Evolutionary conservation across 768 basidiomycete species (phyloP).

Genomic region (Cystobasidium tubakii): DNA sequence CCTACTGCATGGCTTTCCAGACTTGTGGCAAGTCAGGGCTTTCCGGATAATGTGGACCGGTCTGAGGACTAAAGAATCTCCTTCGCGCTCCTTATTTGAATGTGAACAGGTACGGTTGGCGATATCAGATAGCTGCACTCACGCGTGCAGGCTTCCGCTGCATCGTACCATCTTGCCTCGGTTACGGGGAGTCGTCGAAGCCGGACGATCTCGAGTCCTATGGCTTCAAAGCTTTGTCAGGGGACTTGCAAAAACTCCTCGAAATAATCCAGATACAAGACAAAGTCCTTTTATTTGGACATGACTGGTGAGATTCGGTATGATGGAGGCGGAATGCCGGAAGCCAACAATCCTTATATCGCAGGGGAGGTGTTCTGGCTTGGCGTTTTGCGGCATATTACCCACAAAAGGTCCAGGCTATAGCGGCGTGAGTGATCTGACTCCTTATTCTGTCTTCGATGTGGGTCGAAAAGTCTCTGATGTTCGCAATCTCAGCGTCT

Average conservation of each 20-base stretch:
- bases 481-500: neutral
- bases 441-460: too few species aligned
- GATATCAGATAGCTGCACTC: slow-evolving; percentile 26
- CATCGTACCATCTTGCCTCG: slow-evolving; percentile 23
- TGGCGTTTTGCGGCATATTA: slow-evolving; percentile 31
- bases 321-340: neutral
- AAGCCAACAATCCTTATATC: neutral
- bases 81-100: too few species aligned
- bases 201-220: slow-evolving; percentile 17
- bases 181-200: slow-evolving; percentile 12
- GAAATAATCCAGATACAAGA: neutral
- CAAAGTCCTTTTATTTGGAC: slow-evolving; percentile 22
- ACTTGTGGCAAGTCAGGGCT: slow-evolving; percentile 11
- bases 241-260: slow-evolving; percentile 8
- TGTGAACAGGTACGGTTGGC: slow-evolving; percentile 21
- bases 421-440: slow-evolving; percentile 10
- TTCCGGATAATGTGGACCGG: neutral
- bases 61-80: neutral
- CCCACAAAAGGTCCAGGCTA: slow-evolving; percentile 4
- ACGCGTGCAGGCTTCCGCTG: neutral
- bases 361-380: slow-evolving; percentile 26
- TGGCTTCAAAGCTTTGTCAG: slow-evolving; percentile 10
- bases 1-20: slow-evolving; percentile 34
- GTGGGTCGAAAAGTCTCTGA: neutral
- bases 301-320: slow-evolving; percentile 14